These are phyloP conservation scores for Arthrinium puccinioides DNA, from an alignment of 2,329 filamentous ascomycete genomes.

Conservation along the genomic window DNA sequence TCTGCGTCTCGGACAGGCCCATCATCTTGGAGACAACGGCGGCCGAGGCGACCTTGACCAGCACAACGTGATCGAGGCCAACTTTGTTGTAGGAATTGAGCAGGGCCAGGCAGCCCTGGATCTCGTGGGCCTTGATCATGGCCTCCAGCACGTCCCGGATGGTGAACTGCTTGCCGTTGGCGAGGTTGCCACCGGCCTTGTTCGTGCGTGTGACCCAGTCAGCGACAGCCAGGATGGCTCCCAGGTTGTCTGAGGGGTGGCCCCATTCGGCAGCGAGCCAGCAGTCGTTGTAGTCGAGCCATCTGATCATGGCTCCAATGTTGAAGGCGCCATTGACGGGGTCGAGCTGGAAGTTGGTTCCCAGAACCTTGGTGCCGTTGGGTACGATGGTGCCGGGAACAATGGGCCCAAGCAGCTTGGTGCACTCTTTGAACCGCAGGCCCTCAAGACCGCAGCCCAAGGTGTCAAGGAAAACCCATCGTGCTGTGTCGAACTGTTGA, in stretches of 20 bases:
- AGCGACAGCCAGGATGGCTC: conserved; percentile 90
- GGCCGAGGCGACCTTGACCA: conserved; percentile 94
- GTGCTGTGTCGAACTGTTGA: conserved; percentile 80
- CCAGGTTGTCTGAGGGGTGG: conserved; percentile 95
- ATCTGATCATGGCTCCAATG: conserved; percentile 97
- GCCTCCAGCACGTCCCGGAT: conserved; percentile 87
- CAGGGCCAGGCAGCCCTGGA: conserved; percentile 92
- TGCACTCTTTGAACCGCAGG: conserved; percentile 91
- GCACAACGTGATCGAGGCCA: conserved; percentile 91
- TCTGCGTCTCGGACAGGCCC: conserved; percentile 81
- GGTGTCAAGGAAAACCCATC: conserved; percentile 94
- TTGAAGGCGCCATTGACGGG: conserved; percentile 96
- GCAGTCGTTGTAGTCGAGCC: conserved; percentile 99
- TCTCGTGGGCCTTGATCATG: conserved; percentile 99
- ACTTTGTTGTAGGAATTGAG: conserved; percentile 99
- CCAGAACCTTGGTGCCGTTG: conserved; percentile 84
- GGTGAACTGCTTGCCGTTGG: conserved; percentile 81
- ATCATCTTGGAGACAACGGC: conserved; percentile 95
- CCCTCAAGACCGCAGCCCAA: conserved; percentile 95
- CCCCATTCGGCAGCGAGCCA: conserved; percentile 99
- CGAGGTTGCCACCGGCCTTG: conserved; percentile 68
- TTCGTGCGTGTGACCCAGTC: conserved; percentile 96
- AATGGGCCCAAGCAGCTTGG: conserved; percentile 85
- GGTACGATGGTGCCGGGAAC: conserved; percentile 88
- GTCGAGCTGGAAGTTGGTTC: conserved; percentile 89